phyloP scores from a whole-genome alignment of 176 grass and related monocot species.

The Secale cereale region DNA sequence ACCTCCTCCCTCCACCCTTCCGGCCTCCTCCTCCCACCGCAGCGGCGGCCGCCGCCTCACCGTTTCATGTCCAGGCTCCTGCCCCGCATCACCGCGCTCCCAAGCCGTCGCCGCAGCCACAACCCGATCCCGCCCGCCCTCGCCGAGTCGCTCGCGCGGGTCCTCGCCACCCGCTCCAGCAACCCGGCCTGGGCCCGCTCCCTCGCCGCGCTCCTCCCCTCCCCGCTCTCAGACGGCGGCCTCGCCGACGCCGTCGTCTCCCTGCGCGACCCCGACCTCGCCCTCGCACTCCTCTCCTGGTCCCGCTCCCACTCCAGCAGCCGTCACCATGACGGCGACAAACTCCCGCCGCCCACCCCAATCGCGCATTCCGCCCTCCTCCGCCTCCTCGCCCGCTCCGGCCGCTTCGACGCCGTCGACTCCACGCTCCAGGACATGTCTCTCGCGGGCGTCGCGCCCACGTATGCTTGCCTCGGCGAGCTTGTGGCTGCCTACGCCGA shows the following conservation, averaged over 20 bases:
- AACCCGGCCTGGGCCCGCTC: conserved; percentile 29
- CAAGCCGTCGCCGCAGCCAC: not conserved
- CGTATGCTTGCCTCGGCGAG: conserved; percentile 14
- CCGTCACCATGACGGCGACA: not conserved
- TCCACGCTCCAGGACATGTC: conserved; percentile 22
- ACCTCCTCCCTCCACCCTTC: not conserved
- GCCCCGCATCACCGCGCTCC: conserved; percentile 1
- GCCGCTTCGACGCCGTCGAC: conserved; percentile 22
- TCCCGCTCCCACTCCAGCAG: not conserved
- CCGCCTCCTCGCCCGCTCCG: conserved; percentile 26
- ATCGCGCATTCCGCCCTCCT: conserved; percentile 42
- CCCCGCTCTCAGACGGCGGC: conserved; percentile 42
- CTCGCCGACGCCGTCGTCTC: conserved; percentile 42
- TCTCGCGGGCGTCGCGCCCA: conserved; percentile 14
- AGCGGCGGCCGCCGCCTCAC: conserved; percentile 1
- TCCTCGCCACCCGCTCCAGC: conserved; percentile 35
- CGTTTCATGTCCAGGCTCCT: conserved; percentile 24
- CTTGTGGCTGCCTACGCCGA: conserved; percentile 36
- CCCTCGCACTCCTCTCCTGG: conserved; percentile 36
- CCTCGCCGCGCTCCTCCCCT: conserved; percentile 31
- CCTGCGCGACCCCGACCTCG: conserved; percentile 28
- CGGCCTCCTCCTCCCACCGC: not conserved
- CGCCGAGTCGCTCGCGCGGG: conserved; percentile 27
- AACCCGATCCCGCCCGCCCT: not conserved
- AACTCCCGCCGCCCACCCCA: not conserved